Conservation (phyloP, 163 green algal species). For the Scenedesmus sp. region DNA sequence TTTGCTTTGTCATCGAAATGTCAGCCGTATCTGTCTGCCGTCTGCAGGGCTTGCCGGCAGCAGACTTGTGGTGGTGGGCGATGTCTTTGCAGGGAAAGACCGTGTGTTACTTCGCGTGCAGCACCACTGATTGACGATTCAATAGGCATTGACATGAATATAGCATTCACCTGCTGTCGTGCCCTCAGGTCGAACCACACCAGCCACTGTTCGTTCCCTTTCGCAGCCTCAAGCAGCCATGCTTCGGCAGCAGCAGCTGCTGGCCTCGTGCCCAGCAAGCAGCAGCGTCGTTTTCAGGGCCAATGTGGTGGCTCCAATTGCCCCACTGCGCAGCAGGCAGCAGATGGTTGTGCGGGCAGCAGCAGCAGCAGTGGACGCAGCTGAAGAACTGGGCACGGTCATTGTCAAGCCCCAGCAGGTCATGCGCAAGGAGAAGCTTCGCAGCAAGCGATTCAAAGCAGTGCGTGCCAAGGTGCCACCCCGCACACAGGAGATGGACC, state of each 20-base stretch:
- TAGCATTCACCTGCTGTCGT: background rate
- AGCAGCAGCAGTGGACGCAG: constrained; percentile 45
- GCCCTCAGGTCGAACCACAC: background rate
- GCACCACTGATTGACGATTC: background rate
- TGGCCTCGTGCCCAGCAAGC: constrained; percentile 46
- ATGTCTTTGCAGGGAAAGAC: background rate
- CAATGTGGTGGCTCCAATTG: constrained; percentile 24
- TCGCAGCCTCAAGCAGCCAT: constrained; percentile 26
- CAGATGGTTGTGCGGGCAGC: background rate
- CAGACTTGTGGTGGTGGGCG: constrained; percentile 9
- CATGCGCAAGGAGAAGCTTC: constrained; percentile 61
- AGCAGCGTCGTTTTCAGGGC: background rate
- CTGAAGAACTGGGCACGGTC: constrained; percentile 28
- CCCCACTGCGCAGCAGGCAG: constrained; percentile 22
- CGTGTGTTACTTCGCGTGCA: background rate
- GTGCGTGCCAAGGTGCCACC: constrained; percentile 65
- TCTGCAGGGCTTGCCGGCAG: background rate
- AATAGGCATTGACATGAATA: background rate
- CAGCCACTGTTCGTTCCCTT: background rate
- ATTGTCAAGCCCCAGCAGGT: constrained; percentile 44
- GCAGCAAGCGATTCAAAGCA: constrained; percentile 73
- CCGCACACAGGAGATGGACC: constrained; percentile 64
- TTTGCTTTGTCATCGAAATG: background rate
- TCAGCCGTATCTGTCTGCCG: background rate
- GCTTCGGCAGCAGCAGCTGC: constrained; percentile 56